Conservation (phyloP, 2,329 filamentous ascomycete genomes). For the Sarocladium kiliense region DNA sequence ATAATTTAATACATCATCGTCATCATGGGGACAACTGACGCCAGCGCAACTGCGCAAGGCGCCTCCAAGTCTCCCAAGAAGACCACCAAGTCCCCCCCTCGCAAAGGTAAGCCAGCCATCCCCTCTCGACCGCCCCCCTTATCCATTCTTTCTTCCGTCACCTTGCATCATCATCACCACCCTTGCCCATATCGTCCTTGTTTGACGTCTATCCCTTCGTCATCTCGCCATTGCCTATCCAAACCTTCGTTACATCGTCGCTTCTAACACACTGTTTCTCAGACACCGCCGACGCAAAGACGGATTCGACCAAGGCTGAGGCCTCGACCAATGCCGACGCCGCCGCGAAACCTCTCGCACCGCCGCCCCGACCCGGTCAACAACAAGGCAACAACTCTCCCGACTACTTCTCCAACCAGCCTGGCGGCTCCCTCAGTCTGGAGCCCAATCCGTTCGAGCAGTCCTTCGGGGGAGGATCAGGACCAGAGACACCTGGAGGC, state of each 20-base stretch:
- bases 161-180: slow-evolving; percentile 19
- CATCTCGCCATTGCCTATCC: slow-evolving; percentile 9
- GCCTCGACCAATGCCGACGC: slow-evolving; percentile 49
- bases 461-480: slow-evolving; percentile 64
- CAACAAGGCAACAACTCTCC: slow-evolving; percentile 47
- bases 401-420: slow-evolving; percentile 64
- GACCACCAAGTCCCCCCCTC: slow-evolving; percentile 35
- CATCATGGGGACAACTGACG: slow-evolving; percentile 44
- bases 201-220: slow-evolving; percentile 12
- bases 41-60: slow-evolving; percentile 32
- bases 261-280: slow-evolving; percentile 12
- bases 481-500: slow-evolving; percentile 75
- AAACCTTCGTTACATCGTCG: slow-evolving; percentile 10
- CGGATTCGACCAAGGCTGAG: slow-evolving; percentile 45
- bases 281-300: slow-evolving; percentile 43
- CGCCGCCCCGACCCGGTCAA: slow-evolving; percentile 61
- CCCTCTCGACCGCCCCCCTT: slow-evolving; percentile 9
- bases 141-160: slow-evolving; percentile 14
- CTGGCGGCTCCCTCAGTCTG: slow-evolving; percentile 52
- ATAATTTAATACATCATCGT: slow-evolving; percentile 40
- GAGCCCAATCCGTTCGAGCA: slow-evolving; percentile 98
- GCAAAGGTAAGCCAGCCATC: slow-evolving; percentile 34
- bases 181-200: slow-evolving; percentile 13
- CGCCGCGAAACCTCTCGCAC: slow-evolving; percentile 58
- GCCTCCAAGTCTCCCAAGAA: slow-evolving; percentile 45